Evolutionary conservation across 768 basidiomycete genomes (phyloP).

Genomic region (Tylopilus balloui): DNA sequence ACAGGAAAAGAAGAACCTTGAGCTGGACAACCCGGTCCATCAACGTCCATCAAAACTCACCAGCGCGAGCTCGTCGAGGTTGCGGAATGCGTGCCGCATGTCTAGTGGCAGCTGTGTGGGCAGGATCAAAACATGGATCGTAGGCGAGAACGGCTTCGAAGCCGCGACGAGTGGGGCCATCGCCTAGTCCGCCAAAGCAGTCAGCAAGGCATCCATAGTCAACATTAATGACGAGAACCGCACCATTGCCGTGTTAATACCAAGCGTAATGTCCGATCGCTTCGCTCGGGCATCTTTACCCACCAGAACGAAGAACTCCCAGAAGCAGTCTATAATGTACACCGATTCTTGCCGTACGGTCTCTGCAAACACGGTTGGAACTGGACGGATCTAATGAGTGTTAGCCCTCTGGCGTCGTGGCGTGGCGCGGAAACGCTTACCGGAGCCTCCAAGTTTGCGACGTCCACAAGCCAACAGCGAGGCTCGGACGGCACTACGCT

Average conservation of each 20-base stretch:
- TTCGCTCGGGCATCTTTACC: slow-evolving; percentile 60
- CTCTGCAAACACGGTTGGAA: slow-evolving; percentile 43
- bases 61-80: slow-evolving; percentile 57
- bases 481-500: slow-evolving; percentile 40
- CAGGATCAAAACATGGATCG: slow-evolving; percentile 67
- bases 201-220: background rate
- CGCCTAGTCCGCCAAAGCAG: slow-evolving; percentile 35
- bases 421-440: slow-evolving; percentile 35
- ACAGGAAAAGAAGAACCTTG: background rate
- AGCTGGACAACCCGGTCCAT: background rate
- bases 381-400: slow-evolving; percentile 39
- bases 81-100: slow-evolving; percentile 60
- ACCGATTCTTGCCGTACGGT: slow-evolving; percentile 41
- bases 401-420: slow-evolving; percentile 1
- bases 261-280: slow-evolving; percentile 57
- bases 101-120: slow-evolving; percentile 75
- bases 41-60: slow-evolving; percentile 36
- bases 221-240: slow-evolving; percentile 6
- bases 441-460: slow-evolving; percentile 28
- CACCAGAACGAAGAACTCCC: slow-evolving; percentile 77
- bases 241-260: slow-evolving; percentile 55
- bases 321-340: slow-evolving; percentile 68
- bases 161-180: slow-evolving; percentile 49
- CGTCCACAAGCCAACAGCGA: slow-evolving; percentile 57
- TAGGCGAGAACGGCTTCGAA: slow-evolving; percentile 63